Conservation (phyloP, 768 basidiomycete genomes). For the Austroboletus festivus region DNA sequence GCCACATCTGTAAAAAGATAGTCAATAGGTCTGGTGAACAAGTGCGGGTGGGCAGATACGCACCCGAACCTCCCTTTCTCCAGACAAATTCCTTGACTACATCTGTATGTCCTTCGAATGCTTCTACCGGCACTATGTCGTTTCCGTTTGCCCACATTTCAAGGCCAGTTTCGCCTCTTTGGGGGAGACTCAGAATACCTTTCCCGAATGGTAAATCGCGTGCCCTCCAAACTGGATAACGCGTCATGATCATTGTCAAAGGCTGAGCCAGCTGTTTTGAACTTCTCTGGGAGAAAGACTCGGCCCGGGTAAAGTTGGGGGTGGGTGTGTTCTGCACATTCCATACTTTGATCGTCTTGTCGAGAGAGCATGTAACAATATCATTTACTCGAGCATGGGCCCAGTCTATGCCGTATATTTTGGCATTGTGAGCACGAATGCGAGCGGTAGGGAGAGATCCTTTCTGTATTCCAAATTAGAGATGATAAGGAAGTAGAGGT, state of each 20-base stretch:
- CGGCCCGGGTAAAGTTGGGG: conserved; percentile 13
- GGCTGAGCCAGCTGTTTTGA: conserved; percentile 33
- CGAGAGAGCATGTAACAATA: conserved; percentile 91
- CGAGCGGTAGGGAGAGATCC: conserved; percentile 76
- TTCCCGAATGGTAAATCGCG: conserved; percentile 88
- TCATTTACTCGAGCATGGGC: conserved; percentile 69
- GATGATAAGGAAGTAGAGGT: background rate
- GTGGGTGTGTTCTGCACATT: conserved; percentile 31
- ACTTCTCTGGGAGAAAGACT: conserved; percentile 8
- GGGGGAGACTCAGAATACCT: conserved; percentile 84
- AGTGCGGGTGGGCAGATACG: conserved; percentile 7
- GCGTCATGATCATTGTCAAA: conserved; percentile 57
- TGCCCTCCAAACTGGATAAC: conserved; percentile 93
- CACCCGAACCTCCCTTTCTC: conserved; percentile 66
- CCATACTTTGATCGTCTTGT: conserved; percentile 92
- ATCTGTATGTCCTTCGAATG: conserved; percentile 85
- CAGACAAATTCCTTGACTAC: conserved; percentile 99
- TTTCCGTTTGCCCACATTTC: conserved; percentile 68
- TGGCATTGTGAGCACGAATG: conserved; percentile 80
- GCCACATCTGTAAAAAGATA: conserved; percentile 39
- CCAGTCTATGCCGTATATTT: conserved; percentile 99
- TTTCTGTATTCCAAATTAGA: conserved; percentile 51
- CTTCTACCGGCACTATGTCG: conserved; percentile 49
- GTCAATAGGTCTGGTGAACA: background rate
- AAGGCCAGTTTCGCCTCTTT: conserved; percentile 77